A percentile compares a stretch with the other conserved stretches of the same genome.
Evolutionary conservation across 768 basidiomycete genomes (phyloP).

Genomic region (Phanerochaete sordida): DNA sequence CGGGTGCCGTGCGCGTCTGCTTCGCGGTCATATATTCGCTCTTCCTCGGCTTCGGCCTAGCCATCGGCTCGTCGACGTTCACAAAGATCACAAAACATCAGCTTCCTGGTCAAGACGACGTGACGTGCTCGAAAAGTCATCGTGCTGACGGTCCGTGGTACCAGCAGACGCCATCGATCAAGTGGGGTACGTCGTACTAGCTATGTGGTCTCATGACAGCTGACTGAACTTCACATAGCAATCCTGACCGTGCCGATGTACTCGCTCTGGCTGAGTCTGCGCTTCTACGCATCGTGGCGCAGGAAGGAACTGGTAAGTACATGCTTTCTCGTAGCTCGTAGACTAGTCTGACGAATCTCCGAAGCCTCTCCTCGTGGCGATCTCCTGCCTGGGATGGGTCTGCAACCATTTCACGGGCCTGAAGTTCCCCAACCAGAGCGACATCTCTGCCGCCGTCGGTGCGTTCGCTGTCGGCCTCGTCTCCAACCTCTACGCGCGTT

Average conservation of each 20-base stretch:
- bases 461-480: constrained; percentile 80
- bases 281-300: constrained; percentile 58
- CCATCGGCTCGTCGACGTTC: constrained; percentile 73
- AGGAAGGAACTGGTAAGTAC: constrained; percentile 51
- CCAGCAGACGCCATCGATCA: constrained; percentile 61
- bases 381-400: constrained; percentile 72
- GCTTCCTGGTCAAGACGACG: constrained; percentile 54
- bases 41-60: constrained; percentile 76
- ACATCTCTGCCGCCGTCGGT: constrained; percentile 77
- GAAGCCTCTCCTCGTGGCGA: constrained; percentile 49
- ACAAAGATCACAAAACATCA: constrained; percentile 46
- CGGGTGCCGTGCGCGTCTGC: constrained; percentile 81
- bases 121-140: constrained; percentile 57
- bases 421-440: constrained; percentile 63
- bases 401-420: constrained; percentile 68
- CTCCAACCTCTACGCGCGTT: constrained; percentile 72
- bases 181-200: constrained; percentile 53
- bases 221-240: constrained; percentile 32
- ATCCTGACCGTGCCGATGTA: constrained; percentile 72
- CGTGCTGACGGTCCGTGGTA: constrained; percentile 65
- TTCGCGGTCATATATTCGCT: constrained; percentile 79
- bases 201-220: neutral
- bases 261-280: constrained; percentile 61
- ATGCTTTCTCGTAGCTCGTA: neutral
- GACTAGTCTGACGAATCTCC: neutral